These are phyloP conservation scores for Aspergillus felis DNA, from an alignment of 2,329 filamentous ascomycete species.

Conservation along the genomic window DNA sequence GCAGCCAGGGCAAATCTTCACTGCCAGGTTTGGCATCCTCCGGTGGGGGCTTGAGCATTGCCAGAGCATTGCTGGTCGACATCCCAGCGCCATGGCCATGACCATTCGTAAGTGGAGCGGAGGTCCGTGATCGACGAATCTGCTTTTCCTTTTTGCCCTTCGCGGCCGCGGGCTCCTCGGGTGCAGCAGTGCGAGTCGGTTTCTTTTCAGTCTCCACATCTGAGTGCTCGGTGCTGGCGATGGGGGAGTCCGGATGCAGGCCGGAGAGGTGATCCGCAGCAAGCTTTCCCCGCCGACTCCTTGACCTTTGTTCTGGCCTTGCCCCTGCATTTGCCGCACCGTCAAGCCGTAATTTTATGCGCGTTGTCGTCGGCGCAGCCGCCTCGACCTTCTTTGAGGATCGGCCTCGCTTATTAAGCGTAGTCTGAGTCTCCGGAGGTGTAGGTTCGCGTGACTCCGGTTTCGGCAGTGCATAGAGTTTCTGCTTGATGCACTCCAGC, in stretches of 20 bases:
- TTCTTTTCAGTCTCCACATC: constrained; percentile 37
- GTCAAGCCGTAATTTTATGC: constrained; percentile 43
- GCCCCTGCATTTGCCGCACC: constrained; percentile 16
- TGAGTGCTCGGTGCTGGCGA: constrained; percentile 45
- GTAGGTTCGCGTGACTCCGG: constrained; percentile 60
- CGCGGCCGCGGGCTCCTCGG: constrained; percentile 12
- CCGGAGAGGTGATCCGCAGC: constrained; percentile 34
- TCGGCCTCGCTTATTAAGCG: constrained; percentile 36
- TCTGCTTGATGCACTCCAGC: constrained; percentile 57
- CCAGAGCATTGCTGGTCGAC: constrained; percentile 59
- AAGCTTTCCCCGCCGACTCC: constrained; percentile 33
- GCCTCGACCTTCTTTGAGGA: constrained; percentile 37
- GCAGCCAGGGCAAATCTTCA: constrained; percentile 60
- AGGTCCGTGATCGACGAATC: constrained; percentile 21
- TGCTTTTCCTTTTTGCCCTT: constrained; percentile 43
- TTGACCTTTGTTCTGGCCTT: constrained; percentile 30
- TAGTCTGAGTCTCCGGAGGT: constrained; percentile 36
- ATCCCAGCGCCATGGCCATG: constrained; percentile 40
- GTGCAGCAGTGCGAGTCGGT: constrained; percentile 17
- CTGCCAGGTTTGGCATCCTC: constrained; percentile 57
- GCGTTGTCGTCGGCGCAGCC: constrained; percentile 26
- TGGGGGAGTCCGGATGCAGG: constrained; percentile 43
- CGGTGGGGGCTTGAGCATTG: constrained; percentile 57
- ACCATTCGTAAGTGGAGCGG: constrained; percentile 2
- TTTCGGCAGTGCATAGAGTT: constrained; percentile 58